Conservation (phyloP, 2,329 filamentous ascomycete genomes). For the Emergomyces pasteurianus region DNA sequence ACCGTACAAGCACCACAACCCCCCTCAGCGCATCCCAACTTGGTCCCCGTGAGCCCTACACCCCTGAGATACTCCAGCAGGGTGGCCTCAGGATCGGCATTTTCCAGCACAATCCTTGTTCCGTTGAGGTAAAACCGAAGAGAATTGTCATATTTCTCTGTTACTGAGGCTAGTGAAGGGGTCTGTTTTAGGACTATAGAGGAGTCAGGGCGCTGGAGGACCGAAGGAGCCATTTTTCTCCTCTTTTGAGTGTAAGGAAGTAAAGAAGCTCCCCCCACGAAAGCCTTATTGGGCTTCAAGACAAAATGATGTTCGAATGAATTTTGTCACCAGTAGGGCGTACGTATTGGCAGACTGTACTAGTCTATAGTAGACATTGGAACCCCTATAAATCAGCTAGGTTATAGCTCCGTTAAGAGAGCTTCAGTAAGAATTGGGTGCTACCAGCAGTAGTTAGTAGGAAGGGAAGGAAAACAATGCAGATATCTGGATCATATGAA, state of each 20-base stretch:
- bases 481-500: no score
- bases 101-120: conserved; percentile 73
- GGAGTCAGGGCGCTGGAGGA: background rate
- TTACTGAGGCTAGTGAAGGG: conserved; percentile 47
- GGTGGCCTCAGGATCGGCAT: conserved; percentile 82
- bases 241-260: background rate
- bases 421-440: no score
- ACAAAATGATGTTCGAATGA: background rate
- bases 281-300: background rate
- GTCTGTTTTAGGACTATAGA: background rate
- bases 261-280: background rate
- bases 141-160: conserved; percentile 71
- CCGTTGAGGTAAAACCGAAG: conserved; percentile 91
- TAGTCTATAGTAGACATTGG: background rate
- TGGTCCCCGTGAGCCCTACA: conserved; percentile 88
- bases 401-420: background rate
- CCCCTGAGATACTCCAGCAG: conserved; percentile 86
- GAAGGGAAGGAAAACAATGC: background rate
- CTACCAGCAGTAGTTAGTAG: no score
- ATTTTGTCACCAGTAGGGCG: background rate
- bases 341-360: background rate
- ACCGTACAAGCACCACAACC: conserved; percentile 95
- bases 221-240: background rate
- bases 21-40: conserved; percentile 91
- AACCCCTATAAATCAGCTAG: no score